These are phyloP conservation scores for Avena atlantica DNA, from an alignment of 176 grass and related monocot species.

Conservation along the genomic window DNA sequence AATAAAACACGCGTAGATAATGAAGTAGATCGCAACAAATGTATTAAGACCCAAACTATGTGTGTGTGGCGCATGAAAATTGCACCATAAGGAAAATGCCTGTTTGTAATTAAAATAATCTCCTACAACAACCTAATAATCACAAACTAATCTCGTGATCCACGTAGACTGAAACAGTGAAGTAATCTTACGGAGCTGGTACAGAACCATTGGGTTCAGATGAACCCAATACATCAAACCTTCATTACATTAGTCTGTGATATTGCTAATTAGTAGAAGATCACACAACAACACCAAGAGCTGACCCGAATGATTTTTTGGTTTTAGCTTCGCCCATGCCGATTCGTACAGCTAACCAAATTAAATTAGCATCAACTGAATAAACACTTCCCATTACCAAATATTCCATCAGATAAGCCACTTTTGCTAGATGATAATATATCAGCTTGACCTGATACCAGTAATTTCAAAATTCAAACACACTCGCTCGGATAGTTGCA, in stretches of 20 bases:
- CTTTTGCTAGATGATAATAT: background rate
- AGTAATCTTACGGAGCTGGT: background rate
- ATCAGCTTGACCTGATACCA: background rate
- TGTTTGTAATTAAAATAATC: background rate
- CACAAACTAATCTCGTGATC: background rate
- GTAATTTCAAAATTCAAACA: background rate
- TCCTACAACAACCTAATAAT: background rate
- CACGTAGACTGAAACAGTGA: conserved; percentile 22
- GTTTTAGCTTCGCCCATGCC: too few species aligned
- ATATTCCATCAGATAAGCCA: too few species aligned
- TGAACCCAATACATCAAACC: too few species aligned
- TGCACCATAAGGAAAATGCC: background rate
- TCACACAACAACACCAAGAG: too few species aligned
- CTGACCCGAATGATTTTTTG: too few species aligned
- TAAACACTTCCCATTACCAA: background rate
- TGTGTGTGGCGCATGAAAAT: background rate
- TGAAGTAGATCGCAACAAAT: background rate
- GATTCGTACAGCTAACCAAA: background rate
- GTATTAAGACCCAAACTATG: conserved; percentile 20
- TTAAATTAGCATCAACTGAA: background rate
- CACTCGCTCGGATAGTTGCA: background rate
- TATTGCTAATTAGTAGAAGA: too few species aligned
- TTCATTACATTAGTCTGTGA: too few species aligned
- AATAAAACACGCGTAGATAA: background rate
- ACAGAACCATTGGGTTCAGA: too few species aligned